These are phyloP conservation scores for Starmerella scarabaei DNA, from an alignment of 805 yeast genomes.

Conservation along the genomic window DNA sequence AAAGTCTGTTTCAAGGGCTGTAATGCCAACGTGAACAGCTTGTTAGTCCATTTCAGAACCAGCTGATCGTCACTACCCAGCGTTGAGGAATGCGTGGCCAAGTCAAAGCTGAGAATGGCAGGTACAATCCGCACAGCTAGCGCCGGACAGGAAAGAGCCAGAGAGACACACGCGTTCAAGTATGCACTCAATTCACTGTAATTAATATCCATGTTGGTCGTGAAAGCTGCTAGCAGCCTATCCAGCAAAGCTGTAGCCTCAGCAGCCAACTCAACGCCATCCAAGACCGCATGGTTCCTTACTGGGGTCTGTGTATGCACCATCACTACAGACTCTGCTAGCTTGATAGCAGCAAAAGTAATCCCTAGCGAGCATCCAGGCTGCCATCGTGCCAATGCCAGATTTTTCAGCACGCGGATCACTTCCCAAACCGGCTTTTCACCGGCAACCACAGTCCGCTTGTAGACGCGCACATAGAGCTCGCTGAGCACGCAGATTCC, in stretches of 20 bases:
- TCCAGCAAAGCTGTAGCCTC: slow-evolving; percentile 65
- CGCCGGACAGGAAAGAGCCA: slow-evolving; percentile 51
- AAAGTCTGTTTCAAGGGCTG: slow-evolving; percentile 16
- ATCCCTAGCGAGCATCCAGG: slow-evolving; percentile 31
- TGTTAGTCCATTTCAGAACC: slow-evolving; percentile 17
- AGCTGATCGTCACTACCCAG: slow-evolving; percentile 23
- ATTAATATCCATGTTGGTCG: slow-evolving; percentile 34
- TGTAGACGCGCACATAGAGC: slow-evolving; percentile 37
- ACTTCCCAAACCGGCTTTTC: slow-evolving; percentile 39
- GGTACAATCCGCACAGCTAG: slow-evolving; percentile 42
- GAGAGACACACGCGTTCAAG: slow-evolving; percentile 46
- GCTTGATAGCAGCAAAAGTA: slow-evolving; percentile 58
- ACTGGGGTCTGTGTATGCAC: slow-evolving; percentile 20
- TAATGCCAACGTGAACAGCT: slow-evolving; percentile 19
- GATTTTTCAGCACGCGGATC: slow-evolving; percentile 44
- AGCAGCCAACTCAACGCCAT: slow-evolving; percentile 42
- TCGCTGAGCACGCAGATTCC: slow-evolving; percentile 32
- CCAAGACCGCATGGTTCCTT: slow-evolving; percentile 44
- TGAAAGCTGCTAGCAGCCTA: slow-evolving; percentile 41
- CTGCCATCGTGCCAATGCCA: slow-evolving; percentile 50
- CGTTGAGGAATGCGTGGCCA: slow-evolving; percentile 8
- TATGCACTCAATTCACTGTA: slow-evolving; percentile 51
- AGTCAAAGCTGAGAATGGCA: slow-evolving; percentile 47
- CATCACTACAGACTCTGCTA: slow-evolving; percentile 51
- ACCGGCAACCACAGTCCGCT: slow-evolving; percentile 21